phyloP scores from a whole-genome alignment of 2,329 filamentous ascomycete genomes.

The Botrytis pseudocinerea region DNA sequence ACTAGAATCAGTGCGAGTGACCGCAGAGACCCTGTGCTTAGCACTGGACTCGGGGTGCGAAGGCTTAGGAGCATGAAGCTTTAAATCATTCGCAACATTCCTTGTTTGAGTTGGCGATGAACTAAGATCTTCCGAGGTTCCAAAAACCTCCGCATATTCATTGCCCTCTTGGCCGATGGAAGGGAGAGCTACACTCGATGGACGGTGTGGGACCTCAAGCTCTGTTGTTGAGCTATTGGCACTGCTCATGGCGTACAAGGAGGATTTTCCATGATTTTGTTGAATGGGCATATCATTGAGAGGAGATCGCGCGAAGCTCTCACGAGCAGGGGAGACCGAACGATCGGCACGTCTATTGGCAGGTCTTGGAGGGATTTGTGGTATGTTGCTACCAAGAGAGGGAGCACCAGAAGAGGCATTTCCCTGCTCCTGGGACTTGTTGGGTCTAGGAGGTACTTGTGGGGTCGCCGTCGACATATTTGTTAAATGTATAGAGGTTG shows the following conservation, averaged over 20 bases:
- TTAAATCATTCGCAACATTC: constrained; percentile 76
- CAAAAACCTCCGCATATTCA: constrained; percentile 72
- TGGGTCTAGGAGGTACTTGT: constrained; percentile 62
- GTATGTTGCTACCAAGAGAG: constrained; percentile 50
- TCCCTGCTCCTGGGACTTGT: constrained; percentile 50
- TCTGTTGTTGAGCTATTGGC: constrained; percentile 44
- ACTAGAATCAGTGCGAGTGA: constrained; percentile 90
- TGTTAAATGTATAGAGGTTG: not conserved
- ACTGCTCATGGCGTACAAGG: constrained; percentile 43
- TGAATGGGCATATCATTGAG: constrained; percentile 68
- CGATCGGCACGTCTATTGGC: constrained; percentile 64
- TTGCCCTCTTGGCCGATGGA: constrained; percentile 85
- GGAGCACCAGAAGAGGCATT: constrained; percentile 42
- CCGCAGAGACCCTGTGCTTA: constrained; percentile 76
- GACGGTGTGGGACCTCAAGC: constrained; percentile 53
- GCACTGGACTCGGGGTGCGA: constrained; percentile 79
- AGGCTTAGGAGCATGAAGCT: constrained; percentile 86
- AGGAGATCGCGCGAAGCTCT: constrained; percentile 82
- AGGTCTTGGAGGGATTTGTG: constrained; percentile 79
- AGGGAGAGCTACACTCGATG: constrained; percentile 76
- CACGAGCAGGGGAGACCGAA: constrained; percentile 73
- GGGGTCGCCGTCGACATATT: constrained; percentile 40
- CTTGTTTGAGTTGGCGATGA: constrained; percentile 70
- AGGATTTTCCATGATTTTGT: constrained; percentile 41
- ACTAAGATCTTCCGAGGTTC: constrained; percentile 49